A percentile compares a stretch with the other conserved stretches of the same genome.
These are phyloP conservation scores for Halteria grandinella DNA, from an alignment of 73 alveolate species.

Conservation along the genomic window DNA sequence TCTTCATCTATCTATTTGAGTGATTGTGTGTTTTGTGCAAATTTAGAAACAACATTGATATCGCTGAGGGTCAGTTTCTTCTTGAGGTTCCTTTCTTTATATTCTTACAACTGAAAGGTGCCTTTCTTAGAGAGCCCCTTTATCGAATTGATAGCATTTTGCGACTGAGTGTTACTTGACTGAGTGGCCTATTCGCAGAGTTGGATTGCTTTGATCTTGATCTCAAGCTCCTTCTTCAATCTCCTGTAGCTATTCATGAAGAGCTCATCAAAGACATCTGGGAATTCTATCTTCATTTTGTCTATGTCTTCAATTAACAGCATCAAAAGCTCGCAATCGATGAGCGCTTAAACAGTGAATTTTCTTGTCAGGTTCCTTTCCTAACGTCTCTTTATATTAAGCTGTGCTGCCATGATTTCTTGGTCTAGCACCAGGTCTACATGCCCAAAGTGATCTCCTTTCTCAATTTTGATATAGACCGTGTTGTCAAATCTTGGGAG, in stretches of 20 bases:
- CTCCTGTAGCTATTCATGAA: slow-evolving; percentile 8
- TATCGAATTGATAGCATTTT: neutral
- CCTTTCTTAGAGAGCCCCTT: neutral
- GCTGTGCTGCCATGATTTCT: neutral
- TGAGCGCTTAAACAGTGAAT: slow-evolving; percentile 42
- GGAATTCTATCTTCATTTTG: slow-evolving; percentile 18
- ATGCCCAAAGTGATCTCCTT: slow-evolving; percentile 49
- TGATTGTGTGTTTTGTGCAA: neutral
- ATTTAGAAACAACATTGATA: neutral
- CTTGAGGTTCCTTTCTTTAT: slow-evolving; percentile 15
- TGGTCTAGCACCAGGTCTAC: slow-evolving; percentile 16
- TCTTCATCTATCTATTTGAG: slow-evolving; percentile 32
- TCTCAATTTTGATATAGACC: slow-evolving; percentile 30
- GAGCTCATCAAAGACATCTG: slow-evolving; percentile 24
- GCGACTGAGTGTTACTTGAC: neutral
- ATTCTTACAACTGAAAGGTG: slow-evolving; percentile 24
- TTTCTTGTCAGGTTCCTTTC: slow-evolving; percentile 7
- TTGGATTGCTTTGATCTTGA: slow-evolving; percentile 22
- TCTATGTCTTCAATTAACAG: slow-evolving; percentile 19
- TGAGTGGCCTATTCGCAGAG: slow-evolving; percentile 14
- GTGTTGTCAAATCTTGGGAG: slow-evolving; percentile 30
- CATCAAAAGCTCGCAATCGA: slow-evolving; percentile 24
- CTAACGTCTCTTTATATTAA: neutral
- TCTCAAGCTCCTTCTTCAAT: slow-evolving; percentile 12
- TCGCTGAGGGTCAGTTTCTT: slow-evolving; percentile 1